phyloP scores from a whole-genome alignment of 371 early-diverging fungal species.

The Mortierella sp. region DNA sequence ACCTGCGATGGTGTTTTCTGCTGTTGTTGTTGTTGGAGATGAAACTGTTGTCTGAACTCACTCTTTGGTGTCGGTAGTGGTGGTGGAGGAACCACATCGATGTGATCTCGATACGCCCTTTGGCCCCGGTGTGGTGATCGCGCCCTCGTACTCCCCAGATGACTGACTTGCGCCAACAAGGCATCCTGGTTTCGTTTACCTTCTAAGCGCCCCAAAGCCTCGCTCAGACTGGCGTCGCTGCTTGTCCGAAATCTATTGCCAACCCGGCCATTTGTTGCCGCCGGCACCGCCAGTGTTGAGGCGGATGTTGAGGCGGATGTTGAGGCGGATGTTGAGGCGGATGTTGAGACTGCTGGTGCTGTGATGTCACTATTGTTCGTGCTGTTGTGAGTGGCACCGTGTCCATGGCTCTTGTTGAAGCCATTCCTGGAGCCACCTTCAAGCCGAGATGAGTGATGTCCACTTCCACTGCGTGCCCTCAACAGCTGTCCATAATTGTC shows the following conservation, averaged over 20 bases:
- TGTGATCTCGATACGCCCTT: slow-evolving; percentile 54
- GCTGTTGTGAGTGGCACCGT: not conserved
- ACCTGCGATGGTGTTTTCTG: not conserved
- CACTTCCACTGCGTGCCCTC: slow-evolving; percentile 15
- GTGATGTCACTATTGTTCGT: slow-evolving; percentile 3
- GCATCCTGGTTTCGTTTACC: slow-evolving; percentile 44
- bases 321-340: too few relatives aligned
- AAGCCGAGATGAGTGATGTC: slow-evolving; percentile 15
- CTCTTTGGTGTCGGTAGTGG: slow-evolving; percentile 38
- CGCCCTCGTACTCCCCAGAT: slow-evolving; percentile 45
- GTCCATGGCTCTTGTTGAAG: not conserved
- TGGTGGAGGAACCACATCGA: slow-evolving; percentile 52
- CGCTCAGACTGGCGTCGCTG: slow-evolving; percentile 47
- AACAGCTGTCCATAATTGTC: slow-evolving; percentile 23
- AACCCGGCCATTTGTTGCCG: not conserved
- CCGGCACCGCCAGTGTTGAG: too few relatives aligned
- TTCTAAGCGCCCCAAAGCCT: slow-evolving; percentile 42
- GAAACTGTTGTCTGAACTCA: slow-evolving; percentile 24
- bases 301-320: too few relatives aligned
- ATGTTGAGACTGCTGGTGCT: slow-evolving; percentile 5
- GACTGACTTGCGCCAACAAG: slow-evolving; percentile 42
- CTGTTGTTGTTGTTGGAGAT: slow-evolving; percentile 7
- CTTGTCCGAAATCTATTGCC: slow-evolving; percentile 44
- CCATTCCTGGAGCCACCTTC: slow-evolving; percentile 10
- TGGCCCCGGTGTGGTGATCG: slow-evolving; percentile 52